phyloP scores from a whole-genome alignment of 2,329 filamentous ascomycete species.

The Plectosphaerella plurivora region DNA sequence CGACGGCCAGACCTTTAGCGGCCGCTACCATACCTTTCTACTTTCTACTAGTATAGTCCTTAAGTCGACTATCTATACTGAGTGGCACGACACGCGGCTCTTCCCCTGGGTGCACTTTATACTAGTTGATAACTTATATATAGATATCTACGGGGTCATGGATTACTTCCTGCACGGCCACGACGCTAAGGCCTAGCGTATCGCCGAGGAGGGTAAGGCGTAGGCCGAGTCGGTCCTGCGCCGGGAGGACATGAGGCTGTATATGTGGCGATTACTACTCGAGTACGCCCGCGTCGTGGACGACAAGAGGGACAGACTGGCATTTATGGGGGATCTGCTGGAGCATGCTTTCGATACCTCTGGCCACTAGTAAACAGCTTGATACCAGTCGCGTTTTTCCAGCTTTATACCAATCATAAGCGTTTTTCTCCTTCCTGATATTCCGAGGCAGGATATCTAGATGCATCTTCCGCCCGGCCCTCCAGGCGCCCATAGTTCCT shows the following conservation, averaged over 20 bases:
- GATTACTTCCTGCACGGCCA: conserved; percentile 50
- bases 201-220: conserved; percentile 44
- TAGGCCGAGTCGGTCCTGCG: conserved; percentile 51
- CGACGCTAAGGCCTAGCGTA: conserved; percentile 34
- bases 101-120: conserved; percentile 60
- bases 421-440: too few relatives aligned
- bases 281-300: conserved; percentile 36
- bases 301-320: conserved; percentile 20
- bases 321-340: conserved; percentile 20
- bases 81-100: conserved; percentile 60
- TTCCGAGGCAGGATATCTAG: too few relatives aligned
- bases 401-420: too few relatives aligned
- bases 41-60: conserved; percentile 51
- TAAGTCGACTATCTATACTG: conserved; percentile 58
- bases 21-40: conserved; percentile 47
- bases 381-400: too few relatives aligned
- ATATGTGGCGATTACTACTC: conserved; percentile 44
- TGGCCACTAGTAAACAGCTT: too few relatives aligned
- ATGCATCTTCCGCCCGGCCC: too few relatives aligned
- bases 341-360: too few relatives aligned
- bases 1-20: conserved; percentile 52
- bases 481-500: too few relatives aligned
- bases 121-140: conserved; percentile 54
- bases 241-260: conserved; percentile 52
- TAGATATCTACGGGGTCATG: conserved; percentile 53